A percentile compares a stretch with the other conserved stretches of the same genome.
Evolutionary conservation across 345 rosid genomes (phyloP).

Genomic region (Camelina hispida): DNA sequence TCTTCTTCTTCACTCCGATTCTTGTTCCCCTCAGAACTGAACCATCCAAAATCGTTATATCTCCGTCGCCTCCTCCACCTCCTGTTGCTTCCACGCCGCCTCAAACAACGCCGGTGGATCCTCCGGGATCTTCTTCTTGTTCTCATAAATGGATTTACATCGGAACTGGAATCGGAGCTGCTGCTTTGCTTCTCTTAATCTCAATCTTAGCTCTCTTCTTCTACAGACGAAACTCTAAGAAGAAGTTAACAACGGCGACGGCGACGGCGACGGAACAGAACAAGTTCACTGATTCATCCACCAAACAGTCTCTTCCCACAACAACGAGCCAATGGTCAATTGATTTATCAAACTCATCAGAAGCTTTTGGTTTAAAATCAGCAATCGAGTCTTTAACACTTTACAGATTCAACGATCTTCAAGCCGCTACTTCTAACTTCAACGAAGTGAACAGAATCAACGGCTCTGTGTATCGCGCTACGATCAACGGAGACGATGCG

Average conservation of each 20-base stretch:
- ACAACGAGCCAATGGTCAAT: slow-evolving; percentile 49
- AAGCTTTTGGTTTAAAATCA: slow-evolving; percentile 47
- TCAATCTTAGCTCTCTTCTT: slow-evolving; percentile 41
- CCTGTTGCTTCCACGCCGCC: slow-evolving; percentile 39
- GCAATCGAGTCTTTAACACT: slow-evolving; percentile 68
- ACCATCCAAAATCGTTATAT: slow-evolving; percentile 47
- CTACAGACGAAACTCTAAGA: slow-evolving; percentile 34
- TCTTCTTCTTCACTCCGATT: slow-evolving; percentile 67
- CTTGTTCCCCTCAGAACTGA: slow-evolving; percentile 64
- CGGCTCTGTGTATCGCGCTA: slow-evolving; percentile 70
- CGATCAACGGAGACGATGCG: slow-evolving; percentile 73
- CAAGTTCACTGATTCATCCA: slow-evolving; percentile 42
- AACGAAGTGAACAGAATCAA: slow-evolving; percentile 61
- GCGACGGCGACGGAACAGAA: slow-evolving; percentile 32
- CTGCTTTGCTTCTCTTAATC: slow-evolving; percentile 51
- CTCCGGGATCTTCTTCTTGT: slow-evolving; percentile 50
- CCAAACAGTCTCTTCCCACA: slow-evolving; percentile 44
- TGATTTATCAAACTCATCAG: slow-evolving; percentile 45
- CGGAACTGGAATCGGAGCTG: slow-evolving; percentile 65
- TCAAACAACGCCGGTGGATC: slow-evolving; percentile 14
- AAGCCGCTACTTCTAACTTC: slow-evolving; percentile 63
- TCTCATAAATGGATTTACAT: slow-evolving; percentile 61
- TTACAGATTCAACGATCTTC: slow-evolving; percentile 65
- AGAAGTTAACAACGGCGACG: neutral
- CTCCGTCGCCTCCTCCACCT: slow-evolving; percentile 36